Evolutionary conservation across 2,329 filamentous ascomycete genomes (phyloP).

Genomic region (Xylariaceae sp.): DNA sequence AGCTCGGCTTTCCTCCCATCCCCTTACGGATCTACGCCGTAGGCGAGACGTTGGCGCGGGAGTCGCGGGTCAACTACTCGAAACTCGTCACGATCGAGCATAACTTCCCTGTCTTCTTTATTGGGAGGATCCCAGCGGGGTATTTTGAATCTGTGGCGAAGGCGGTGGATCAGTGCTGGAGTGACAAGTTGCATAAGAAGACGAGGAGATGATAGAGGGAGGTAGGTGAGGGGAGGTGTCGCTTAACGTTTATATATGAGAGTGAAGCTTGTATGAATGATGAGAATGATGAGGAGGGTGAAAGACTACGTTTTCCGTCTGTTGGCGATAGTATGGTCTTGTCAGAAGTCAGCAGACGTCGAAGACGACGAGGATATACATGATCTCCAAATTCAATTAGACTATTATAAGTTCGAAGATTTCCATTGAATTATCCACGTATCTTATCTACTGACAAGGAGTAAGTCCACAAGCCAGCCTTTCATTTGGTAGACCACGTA

Average conservation of each 20-base stretch:
- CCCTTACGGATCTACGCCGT: slow-evolving; percentile 39
- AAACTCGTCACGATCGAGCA: slow-evolving; percentile 53
- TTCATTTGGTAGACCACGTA: too few relatives aligned
- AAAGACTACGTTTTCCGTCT: too few relatives aligned
- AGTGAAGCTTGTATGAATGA: too few relatives aligned
- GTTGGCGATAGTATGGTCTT: too few relatives aligned
- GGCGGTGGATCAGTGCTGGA: slow-evolving; percentile 48
- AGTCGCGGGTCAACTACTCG: slow-evolving; percentile 55
- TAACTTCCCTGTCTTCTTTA: slow-evolving; percentile 53
- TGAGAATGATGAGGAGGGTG: too few relatives aligned
- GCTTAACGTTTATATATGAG: neutral
- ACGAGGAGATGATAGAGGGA: slow-evolving; percentile 19
- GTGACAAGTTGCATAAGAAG: slow-evolving; percentile 36
- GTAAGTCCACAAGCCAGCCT: too few relatives aligned
- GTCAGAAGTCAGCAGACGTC: too few relatives aligned
- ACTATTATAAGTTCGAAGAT: too few relatives aligned
- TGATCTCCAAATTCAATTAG: too few relatives aligned
- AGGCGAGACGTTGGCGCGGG: slow-evolving; percentile 42
- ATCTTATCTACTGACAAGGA: too few relatives aligned
- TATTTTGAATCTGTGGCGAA: slow-evolving; percentile 40
- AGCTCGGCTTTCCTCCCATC: slow-evolving; percentile 45
- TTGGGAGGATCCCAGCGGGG: slow-evolving; percentile 41
- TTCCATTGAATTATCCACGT: too few relatives aligned
- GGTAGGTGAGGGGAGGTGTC: slow-evolving; percentile 3
- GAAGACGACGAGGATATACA: too few relatives aligned